phyloP scores from a whole-genome alignment of 2,329 filamentous ascomycete genomes.

The Xylariaceae sp. region DNA sequence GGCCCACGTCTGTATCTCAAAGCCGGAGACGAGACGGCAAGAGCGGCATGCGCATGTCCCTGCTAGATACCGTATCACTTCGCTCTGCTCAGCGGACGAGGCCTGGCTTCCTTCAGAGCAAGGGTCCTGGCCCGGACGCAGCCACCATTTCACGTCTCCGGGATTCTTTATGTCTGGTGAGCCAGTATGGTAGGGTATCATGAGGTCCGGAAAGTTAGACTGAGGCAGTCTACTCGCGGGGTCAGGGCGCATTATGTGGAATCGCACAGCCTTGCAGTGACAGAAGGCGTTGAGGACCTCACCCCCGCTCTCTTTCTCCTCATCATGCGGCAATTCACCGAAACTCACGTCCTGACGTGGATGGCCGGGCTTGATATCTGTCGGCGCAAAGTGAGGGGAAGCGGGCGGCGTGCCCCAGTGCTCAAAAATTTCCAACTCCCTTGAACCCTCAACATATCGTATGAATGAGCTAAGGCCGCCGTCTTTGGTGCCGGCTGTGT shows the following conservation, averaged over 20 bases:
- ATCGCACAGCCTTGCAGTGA: slow-evolving; percentile 60
- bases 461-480: slow-evolving; percentile 47
- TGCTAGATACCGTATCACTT: slow-evolving; percentile 54
- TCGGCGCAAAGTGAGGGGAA: background rate
- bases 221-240: slow-evolving; percentile 49
- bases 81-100: slow-evolving; percentile 42
- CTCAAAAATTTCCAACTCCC: slow-evolving; percentile 6
- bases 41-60: slow-evolving; percentile 66
- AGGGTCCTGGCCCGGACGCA: slow-evolving; percentile 43
- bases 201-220: slow-evolving; percentile 60
- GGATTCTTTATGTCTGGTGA: slow-evolving; percentile 48
- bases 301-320: background rate
- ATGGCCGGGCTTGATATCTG: background rate
- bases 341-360: background rate
- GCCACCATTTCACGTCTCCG: slow-evolving; percentile 63
- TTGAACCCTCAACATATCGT: slow-evolving; percentile 5
- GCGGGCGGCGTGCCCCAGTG: background rate
- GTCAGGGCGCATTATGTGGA: slow-evolving; percentile 63
- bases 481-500: slow-evolving; percentile 43
- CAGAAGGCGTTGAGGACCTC: slow-evolving; percentile 52
- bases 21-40: slow-evolving; percentile 65
- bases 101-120: slow-evolving; percentile 9
- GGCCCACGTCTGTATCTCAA: slow-evolving; percentile 69
- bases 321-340: slow-evolving; percentile 15
- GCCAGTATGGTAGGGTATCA: slow-evolving; percentile 53